phyloP scores from a whole-genome alignment of 1,139 yeast species.

The Taphrina pruni region DNA sequence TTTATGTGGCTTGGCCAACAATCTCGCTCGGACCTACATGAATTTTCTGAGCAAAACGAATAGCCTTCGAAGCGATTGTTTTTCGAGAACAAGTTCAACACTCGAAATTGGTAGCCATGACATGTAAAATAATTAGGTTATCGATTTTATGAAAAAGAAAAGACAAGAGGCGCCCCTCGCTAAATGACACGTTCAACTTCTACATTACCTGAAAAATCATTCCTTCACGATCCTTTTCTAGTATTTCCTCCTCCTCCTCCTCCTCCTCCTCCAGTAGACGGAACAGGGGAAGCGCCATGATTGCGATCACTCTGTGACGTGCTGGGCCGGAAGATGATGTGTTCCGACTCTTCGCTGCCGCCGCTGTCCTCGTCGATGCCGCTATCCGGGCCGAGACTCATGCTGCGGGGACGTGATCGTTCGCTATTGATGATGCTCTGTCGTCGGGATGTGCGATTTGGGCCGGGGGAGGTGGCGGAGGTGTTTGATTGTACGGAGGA shows the following conservation, averaged over 20 bases:
- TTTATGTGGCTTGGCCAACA: no score
- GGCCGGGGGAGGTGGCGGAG: conserved; percentile 13
- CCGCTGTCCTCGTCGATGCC: conserved; percentile 36
- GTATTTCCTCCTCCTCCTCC: no score
- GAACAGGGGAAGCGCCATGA: neutral
- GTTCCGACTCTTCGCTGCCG: conserved; percentile 21
- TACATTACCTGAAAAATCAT: no score
- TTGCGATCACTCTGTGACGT: conserved; percentile 17
- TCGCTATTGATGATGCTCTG: conserved; percentile 31
- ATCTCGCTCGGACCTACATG: no score
- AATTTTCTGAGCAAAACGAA: no score
- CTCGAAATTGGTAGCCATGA: no score
- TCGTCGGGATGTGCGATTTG: conserved; percentile 10
- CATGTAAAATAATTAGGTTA: neutral
- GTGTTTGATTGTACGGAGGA: conserved; percentile 9
- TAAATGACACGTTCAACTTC: neutral
- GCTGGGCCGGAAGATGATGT: conserved; percentile 3
- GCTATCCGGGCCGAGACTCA: conserved; percentile 26
- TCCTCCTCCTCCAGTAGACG: neutral
- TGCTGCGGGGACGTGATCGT: conserved; percentile 16
- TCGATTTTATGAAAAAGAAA: no score
- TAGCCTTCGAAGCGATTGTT: no score
- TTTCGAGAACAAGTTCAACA: no score
- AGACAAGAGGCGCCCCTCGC: neutral
- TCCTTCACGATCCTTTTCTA: no score